These are phyloP conservation scores for Nakazawaea pomicola DNA, from an alignment of 805 yeast genomes.

Conservation along the genomic window DNA sequence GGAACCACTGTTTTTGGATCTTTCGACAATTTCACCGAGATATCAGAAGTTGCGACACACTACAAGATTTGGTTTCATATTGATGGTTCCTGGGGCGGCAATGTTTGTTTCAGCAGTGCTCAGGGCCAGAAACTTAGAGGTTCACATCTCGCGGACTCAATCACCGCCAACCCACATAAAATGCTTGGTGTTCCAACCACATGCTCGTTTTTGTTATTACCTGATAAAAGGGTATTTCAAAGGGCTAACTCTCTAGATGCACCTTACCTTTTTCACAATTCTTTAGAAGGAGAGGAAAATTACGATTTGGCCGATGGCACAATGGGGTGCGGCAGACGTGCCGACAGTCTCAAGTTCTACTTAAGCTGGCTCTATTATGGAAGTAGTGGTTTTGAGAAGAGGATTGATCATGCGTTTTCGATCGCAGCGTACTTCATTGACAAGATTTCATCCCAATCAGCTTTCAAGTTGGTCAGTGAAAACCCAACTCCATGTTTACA, in stretches of 20 bases:
- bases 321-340: conserved; percentile 87
- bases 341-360: conserved; percentile 76
- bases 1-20: conserved; percentile 89
- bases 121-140: conserved; percentile 50
- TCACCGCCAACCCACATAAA: conserved; percentile 82
- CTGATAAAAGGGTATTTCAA: conserved; percentile 61
- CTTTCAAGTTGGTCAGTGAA: conserved; percentile 52
- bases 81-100: conserved; percentile 93
- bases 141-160: conserved; percentile 60
- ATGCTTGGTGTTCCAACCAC: conserved; percentile 85
- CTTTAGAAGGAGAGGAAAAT: conserved; percentile 44
- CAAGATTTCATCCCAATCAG: conserved; percentile 30
- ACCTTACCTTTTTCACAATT: conserved; percentile 72
- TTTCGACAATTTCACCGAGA: conserved; percentile 60
- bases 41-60: conserved; percentile 47
- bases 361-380: conserved; percentile 84
- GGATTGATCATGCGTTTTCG: conserved; percentile 70
- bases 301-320: conserved; percentile 85
- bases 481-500: conserved; percentile 73
- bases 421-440: conserved; percentile 59
- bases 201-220: conserved; percentile 68
- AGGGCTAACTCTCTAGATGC: conserved; percentile 73
- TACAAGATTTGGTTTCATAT: conserved; percentile 72
- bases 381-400: conserved; percentile 50
- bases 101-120: conserved; percentile 57